phyloP scores from a whole-genome alignment of 2,329 filamentous ascomycete genomes.

The Aschersonia sp. region DNA sequence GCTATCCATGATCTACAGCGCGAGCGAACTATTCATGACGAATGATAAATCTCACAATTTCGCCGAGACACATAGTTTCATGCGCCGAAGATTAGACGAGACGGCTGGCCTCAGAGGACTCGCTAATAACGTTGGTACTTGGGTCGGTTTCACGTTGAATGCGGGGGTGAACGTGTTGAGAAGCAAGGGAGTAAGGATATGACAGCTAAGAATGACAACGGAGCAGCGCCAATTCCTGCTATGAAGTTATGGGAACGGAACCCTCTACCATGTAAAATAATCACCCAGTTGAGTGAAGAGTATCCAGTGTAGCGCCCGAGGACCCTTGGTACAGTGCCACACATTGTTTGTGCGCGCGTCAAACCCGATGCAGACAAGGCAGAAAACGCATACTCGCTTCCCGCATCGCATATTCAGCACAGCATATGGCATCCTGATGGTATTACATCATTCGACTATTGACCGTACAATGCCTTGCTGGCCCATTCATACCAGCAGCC shows the following conservation, averaged over 20 bases:
- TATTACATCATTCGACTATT: not conserved
- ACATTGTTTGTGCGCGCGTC: no score
- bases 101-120: conserved; percentile 45
- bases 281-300: no score
- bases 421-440: no score
- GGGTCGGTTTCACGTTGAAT: conserved; percentile 67
- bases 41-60: conserved; percentile 66
- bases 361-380: no score
- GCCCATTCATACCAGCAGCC: conserved; percentile 19
- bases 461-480: not conserved
- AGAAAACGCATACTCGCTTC: no score
- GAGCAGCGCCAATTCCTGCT: not conserved
- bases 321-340: no score
- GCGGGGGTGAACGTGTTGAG: conserved; percentile 69
- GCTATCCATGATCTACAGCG: conserved; percentile 47
- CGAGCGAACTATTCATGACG: conserved; percentile 86
- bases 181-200: conserved; percentile 78
- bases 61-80: conserved; percentile 62
- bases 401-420: no score
- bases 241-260: no score
- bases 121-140: conserved; percentile 53
- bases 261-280: no score
- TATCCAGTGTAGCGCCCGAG: no score
- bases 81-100: conserved; percentile 63
- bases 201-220: conserved; percentile 9